Evolutionary conservation across 441 rosid species (phyloP).

Genomic region (Mallotus japonicus): DNA sequence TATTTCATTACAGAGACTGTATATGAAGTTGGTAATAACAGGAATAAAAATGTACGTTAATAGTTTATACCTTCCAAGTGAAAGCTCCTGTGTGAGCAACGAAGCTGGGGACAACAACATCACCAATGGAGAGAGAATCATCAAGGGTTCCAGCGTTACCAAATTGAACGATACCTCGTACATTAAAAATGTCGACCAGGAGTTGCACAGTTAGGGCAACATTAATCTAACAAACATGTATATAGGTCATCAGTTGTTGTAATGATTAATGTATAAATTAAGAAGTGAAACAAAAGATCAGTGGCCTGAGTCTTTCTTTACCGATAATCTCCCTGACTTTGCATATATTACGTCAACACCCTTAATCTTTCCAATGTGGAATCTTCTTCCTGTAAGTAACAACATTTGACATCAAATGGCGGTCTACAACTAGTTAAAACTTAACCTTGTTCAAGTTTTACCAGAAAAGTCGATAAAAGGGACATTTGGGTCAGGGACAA

Average conservation of each 20-base stretch:
- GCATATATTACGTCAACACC: not conserved
- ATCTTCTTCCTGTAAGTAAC: not conserved
- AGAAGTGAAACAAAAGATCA: too few relatives aligned
- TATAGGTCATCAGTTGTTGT: too few relatives aligned
- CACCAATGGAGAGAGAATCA: constrained; percentile 24
- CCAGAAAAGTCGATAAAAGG: too few relatives aligned
- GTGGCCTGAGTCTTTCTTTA: not conserved
- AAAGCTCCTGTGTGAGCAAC: constrained; percentile 29
- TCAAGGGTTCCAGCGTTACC: constrained; percentile 31
- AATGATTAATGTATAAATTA: too few relatives aligned
- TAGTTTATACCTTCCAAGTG: constrained; percentile 29
- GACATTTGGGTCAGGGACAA: too few relatives aligned
- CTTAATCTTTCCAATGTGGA: not conserved
- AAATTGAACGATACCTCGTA: constrained; percentile 29
- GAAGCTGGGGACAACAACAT: constrained; percentile 26
- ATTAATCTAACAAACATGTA: constrained; percentile 23
- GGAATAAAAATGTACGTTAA: not conserved
- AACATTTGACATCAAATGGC: not conserved
- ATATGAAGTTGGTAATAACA: not conserved
- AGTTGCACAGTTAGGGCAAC: constrained; percentile 29
- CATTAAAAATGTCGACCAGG: constrained; percentile 23
- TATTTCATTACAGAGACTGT: not conserved
- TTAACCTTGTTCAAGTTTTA: too few relatives aligned
- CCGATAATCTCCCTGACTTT: not conserved
- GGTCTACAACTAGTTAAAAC: too few relatives aligned